Base-by-base conservation (phyloP, 129 eudicot genomes). In the Mikania micrantha region DNA sequence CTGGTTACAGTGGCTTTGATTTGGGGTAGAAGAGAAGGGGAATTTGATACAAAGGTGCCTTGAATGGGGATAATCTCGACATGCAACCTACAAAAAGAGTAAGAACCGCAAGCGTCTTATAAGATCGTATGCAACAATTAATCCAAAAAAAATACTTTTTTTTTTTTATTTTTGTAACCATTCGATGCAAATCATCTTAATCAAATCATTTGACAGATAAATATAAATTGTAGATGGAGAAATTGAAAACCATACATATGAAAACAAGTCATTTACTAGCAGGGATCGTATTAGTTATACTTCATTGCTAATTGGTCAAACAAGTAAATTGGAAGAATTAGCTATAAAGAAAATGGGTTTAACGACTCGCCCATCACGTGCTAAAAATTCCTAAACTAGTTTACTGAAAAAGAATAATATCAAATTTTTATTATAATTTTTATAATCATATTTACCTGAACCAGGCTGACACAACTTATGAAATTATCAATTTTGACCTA, bases 41-140 rank as follows among this genome's bases (percentile, higher is more conserved):
- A 78, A 70, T 38, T 72, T 71, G 69, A 73, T 67, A 60, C 82
- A 78, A 20, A 78, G 82, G 69, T 78, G 82, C 61, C 82, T 72
- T 56, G 82, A 53, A 65, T 78, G 82, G 21, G 82, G 82, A 65
- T 78, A 78, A 72, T 78, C 82, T 52, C 82, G 78, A 10, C 82
- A 78, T 2, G 82, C 82, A 47, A 78, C 82, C 82, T 78, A 36
- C 61, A 58, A 66, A 11, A 21, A 41, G 40, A 71, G 11, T 47
- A 25, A 19, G 19, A 32, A 28, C 53, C 1, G 9, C 39, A 52
- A 53, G 34, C 20, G 13, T 38, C 47, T 2, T 5, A n/a, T n/a
- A n/a, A 21, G 42, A 32, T 47, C 20, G 28, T 19, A 71, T 47
- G 35, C 20, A 20, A 32, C 7, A 22, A 20, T 19, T n/a, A 0